These are phyloP conservation scores for Lepidium didymum DNA, from an alignment of 345 rosid genomes.

Conservation along the genomic window DNA sequence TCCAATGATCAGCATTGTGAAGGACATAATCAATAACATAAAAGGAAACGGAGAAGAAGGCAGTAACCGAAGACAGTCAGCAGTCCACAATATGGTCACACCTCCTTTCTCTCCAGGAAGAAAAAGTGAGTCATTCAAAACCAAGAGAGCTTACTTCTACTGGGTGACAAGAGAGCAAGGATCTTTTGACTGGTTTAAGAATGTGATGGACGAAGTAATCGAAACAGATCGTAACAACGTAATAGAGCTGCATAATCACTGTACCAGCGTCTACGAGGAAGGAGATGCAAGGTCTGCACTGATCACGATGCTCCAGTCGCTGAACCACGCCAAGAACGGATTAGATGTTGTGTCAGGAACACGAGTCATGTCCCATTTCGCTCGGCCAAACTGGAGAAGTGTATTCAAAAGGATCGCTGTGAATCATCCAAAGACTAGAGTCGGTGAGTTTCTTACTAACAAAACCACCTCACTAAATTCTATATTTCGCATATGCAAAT, in stretches of 20 bases:
- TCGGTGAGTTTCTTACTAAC: constrained; percentile 40
- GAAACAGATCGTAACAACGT: constrained; percentile 57
- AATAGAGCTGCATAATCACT: constrained; percentile 70
- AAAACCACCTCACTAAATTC: not conserved
- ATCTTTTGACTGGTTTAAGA: constrained; percentile 85
- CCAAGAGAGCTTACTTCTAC: constrained; percentile 73
- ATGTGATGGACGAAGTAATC: constrained; percentile 68
- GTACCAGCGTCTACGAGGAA: constrained; percentile 85
- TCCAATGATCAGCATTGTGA: constrained; percentile 82
- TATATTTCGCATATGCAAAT: not conserved
- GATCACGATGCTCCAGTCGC: constrained; percentile 71
- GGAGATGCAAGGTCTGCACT: constrained; percentile 82
- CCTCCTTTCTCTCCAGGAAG: constrained; percentile 23
- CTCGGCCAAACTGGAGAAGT: constrained; percentile 64
- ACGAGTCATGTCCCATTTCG: constrained; percentile 71
- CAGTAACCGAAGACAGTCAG: constrained; percentile 37
- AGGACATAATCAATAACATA: constrained; percentile 63
- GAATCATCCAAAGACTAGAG: constrained; percentile 46
- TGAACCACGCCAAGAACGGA: constrained; percentile 62
- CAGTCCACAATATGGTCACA: constrained; percentile 29
- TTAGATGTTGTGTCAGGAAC: constrained; percentile 86
- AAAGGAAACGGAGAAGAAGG: constrained; percentile 25
- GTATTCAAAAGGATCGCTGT: constrained; percentile 61
- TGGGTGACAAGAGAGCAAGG: constrained; percentile 93
- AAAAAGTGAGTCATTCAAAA: constrained; percentile 41